Evolutionary conservation across 495 filamentous ascomycete genomes (phyloP).

Genomic region (Aspergillus ostianus): DNA sequence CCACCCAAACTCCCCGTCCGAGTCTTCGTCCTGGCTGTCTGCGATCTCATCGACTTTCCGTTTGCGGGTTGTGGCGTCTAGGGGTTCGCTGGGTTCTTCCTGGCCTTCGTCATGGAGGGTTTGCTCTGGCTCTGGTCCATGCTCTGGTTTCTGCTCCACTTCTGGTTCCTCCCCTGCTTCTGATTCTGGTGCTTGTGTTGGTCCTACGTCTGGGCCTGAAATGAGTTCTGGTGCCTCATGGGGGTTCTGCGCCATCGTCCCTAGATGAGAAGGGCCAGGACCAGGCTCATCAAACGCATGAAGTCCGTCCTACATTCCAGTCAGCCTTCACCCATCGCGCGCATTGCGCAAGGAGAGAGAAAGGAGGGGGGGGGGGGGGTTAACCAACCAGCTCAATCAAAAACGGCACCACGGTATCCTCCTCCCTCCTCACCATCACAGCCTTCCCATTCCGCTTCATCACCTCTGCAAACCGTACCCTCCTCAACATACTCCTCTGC

Average conservation of each 20-base stretch:
- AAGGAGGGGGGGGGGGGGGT: background rate
- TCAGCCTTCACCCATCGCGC: background rate
- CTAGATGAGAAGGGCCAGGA: background rate
- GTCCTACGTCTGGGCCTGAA: background rate
- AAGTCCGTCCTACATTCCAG: background rate
- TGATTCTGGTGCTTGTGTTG: background rate
- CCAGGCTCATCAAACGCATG: background rate
- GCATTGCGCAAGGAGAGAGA: background rate
- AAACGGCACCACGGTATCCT: constrained; percentile 37
- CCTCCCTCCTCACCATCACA: constrained; percentile 30
- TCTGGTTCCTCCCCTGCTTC: background rate
- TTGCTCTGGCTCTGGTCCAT: background rate
- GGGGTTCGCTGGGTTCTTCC: background rate
- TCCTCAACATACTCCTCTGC: constrained; percentile 9
- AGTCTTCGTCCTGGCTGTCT: constrained; percentile 51
- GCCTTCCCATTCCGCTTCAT: constrained; percentile 42
- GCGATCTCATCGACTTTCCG: constrained; percentile 52
- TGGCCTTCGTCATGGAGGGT: background rate
- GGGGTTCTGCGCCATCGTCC: too few species aligned
- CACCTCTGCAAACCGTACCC: constrained; percentile 42
- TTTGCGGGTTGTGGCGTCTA: constrained; percentile 29
- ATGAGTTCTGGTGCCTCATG: background rate
- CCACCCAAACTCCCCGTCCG: constrained; percentile 40
- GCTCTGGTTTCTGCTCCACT: background rate
- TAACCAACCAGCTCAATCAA: constrained; percentile 38